A percentile compares a stretch with the other conserved stretches of the same genome.
These are phyloP conservation scores for Venturia pyrina DNA, from an alignment of 2,329 filamentous ascomycete species.

Conservation along the genomic window DNA sequence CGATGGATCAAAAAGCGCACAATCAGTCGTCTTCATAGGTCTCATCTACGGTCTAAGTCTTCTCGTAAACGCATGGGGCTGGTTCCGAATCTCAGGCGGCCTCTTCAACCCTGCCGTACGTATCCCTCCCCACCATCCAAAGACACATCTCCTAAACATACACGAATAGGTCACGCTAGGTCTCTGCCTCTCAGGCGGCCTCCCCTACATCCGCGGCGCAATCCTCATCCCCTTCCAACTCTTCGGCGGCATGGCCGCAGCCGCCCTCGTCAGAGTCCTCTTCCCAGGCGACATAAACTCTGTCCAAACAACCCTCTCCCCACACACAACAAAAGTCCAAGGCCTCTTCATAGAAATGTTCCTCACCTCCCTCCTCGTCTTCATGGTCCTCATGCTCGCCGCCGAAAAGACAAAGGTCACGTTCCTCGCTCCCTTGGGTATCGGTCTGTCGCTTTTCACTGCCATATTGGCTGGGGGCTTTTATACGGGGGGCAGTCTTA, in stretches of 20 bases:
- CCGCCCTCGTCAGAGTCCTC: conserved; percentile 32
- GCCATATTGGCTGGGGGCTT: conserved; percentile 9
- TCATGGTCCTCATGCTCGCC: conserved; percentile 26
- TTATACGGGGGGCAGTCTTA: conserved; percentile 5
- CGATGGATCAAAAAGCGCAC: conserved; percentile 10
- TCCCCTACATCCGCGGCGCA: conserved; percentile 22
- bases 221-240: conserved; percentile 26
- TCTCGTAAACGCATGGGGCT: conserved; percentile 9
- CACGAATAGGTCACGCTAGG: conserved; percentile 24
- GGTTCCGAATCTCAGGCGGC: conserved; percentile 12
- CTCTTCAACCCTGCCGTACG: conserved; percentile 24
- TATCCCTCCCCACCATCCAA: conserved; percentile 15
- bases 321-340: conserved; percentile 31
- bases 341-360: conserved; percentile 42
- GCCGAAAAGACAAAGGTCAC: conserved; percentile 34
- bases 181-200: conserved; percentile 26
- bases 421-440: conserved; percentile 29
- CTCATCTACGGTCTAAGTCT: conserved; percentile 18
- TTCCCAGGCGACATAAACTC: conserved; percentile 35
- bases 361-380: conserved; percentile 34
- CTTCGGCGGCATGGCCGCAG: conserved; percentile 26
- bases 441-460: conserved; percentile 14
- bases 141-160: conserved; percentile 20
- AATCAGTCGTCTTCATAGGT: conserved; percentile 23
- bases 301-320: conserved; percentile 32